These are phyloP conservation scores for Suillus fuscotomentosus DNA, from an alignment of 768 basidiomycete species.

Conservation along the genomic window DNA sequence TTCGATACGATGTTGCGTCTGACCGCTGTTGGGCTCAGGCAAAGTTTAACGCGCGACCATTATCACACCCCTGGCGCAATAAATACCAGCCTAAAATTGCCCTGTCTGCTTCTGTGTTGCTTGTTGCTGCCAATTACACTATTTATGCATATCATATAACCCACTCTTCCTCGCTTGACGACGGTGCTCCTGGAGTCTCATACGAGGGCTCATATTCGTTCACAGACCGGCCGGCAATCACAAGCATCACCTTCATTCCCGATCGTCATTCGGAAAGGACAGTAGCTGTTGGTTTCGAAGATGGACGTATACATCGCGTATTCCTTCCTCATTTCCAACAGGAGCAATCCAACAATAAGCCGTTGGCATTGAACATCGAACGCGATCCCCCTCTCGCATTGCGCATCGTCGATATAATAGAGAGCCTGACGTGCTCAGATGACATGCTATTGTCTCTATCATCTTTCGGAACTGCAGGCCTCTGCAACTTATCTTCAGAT, in stretches of 20 bases:
- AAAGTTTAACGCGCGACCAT: conserved; percentile 61
- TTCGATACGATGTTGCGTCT: conserved; percentile 49
- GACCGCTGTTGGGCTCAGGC: conserved; percentile 53
- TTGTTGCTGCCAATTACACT: conserved; percentile 58
- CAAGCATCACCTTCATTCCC: conserved; percentile 47
- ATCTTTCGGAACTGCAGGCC: conserved; percentile 47
- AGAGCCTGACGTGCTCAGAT: conserved; percentile 51
- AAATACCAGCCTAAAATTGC: conserved; percentile 59
- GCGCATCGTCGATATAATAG: conserved; percentile 49
- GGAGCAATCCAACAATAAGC: conserved; percentile 7
- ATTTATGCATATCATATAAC: conserved; percentile 60
- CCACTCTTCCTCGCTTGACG: not conserved
- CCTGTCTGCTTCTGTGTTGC: conserved; percentile 50
- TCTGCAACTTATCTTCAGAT: conserved; percentile 30
- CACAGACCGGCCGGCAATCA: conserved; percentile 47
- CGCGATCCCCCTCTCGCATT: conserved; percentile 23
- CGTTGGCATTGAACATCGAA: conserved; percentile 20
- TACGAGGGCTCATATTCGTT: conserved; percentile 49
- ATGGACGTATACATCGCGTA: conserved; percentile 56
- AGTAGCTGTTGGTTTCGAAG: conserved; percentile 56
- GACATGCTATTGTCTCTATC: conserved; percentile 56
- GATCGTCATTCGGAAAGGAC: conserved; percentile 44
- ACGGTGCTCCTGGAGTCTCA: conserved; percentile 15
- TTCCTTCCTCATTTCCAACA: conserved; percentile 24
- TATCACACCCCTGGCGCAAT: conserved; percentile 56